Percentiles rank a stretch among this genome's conserved stretches.
Conservation (phyloP, 83 land plant species). For the Diphasiastrum complanatum region DNA sequence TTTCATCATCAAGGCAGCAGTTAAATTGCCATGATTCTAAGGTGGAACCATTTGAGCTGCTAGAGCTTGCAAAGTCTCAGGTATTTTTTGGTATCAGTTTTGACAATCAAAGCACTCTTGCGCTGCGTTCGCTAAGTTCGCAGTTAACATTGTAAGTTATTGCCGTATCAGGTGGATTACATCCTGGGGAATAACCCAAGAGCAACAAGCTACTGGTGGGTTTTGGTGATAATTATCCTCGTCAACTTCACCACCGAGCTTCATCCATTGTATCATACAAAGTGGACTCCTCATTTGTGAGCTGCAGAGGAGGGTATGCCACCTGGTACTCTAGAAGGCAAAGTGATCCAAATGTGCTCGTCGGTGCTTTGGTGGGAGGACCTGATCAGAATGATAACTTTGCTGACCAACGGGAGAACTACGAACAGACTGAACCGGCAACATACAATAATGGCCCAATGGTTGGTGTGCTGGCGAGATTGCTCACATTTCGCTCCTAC, state of each 20-base stretch:
- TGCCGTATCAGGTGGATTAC: constrained; percentile 57
- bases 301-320: constrained; percentile 45
- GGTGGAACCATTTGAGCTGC: constrained; percentile 25
- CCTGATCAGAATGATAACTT: constrained; percentile 49
- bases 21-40: constrained; percentile 31
- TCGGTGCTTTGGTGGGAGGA: constrained; percentile 68
- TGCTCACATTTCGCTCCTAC: constrained; percentile 35
- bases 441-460: constrained; percentile 44
- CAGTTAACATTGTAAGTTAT: too few species aligned
- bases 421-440: constrained; percentile 40
- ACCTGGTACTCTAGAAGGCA: constrained; percentile 34
- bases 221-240: constrained; percentile 42
- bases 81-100: too few species aligned
- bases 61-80: constrained; percentile 34
- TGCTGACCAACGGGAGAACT: constrained; percentile 38
- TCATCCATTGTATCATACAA: constrained; percentile 58
- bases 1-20: constrained; percentile 22
- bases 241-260: constrained; percentile 55
- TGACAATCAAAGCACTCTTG: too few species aligned
- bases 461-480: constrained; percentile 56
- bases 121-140: too few species aligned
- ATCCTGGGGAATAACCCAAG: constrained; percentile 57
- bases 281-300: constrained; percentile 24
- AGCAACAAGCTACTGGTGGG: constrained; percentile 67
- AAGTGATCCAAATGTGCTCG: constrained; percentile 51